Evolutionary conservation across 139 green algal genomes (phyloP).

Genomic region (Coccomyxa sp.): DNA sequence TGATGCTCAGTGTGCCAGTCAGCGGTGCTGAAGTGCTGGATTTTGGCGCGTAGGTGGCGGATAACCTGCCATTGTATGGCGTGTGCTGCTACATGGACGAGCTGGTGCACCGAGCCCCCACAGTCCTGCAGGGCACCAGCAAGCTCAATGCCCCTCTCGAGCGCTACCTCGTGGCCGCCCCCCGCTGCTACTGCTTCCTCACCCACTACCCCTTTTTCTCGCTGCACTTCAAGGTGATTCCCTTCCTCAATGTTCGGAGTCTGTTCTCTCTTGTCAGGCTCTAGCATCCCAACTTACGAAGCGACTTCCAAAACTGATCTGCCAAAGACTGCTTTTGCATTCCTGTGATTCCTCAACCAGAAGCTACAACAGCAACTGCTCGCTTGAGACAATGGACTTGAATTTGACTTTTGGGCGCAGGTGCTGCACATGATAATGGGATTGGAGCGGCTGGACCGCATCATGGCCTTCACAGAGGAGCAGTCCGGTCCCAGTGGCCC

Average conservation of each 20-base stretch:
- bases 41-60: slow-evolving; percentile 35
- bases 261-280: background rate
- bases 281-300: no score
- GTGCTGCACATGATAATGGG: slow-evolving; percentile 76
- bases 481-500: slow-evolving; percentile 1
- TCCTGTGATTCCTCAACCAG: no score
- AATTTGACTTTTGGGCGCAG: slow-evolving; percentile 21
- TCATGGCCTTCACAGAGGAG: slow-evolving; percentile 49
- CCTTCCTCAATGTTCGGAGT: no score
- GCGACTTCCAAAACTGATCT: no score
- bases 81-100: slow-evolving; percentile 77
- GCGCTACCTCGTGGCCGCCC: slow-evolving; percentile 68
- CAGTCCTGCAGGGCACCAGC: slow-evolving; percentile 41
- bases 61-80: slow-evolving; percentile 75
- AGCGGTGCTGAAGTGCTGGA: background rate
- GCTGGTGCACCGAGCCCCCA: slow-evolving; percentile 68
- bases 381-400: no score
- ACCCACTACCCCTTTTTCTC: slow-evolving; percentile 83
- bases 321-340: no score
- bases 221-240: slow-evolving; percentile 76
- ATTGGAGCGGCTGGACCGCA: slow-evolving; percentile 76
- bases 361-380: no score
- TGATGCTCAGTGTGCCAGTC: background rate
- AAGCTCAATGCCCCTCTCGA: slow-evolving; percentile 40
- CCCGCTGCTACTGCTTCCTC: slow-evolving; percentile 87